Conservation (phyloP, 176 grass and related monocot species). For the Cocos nucifera region DNA sequence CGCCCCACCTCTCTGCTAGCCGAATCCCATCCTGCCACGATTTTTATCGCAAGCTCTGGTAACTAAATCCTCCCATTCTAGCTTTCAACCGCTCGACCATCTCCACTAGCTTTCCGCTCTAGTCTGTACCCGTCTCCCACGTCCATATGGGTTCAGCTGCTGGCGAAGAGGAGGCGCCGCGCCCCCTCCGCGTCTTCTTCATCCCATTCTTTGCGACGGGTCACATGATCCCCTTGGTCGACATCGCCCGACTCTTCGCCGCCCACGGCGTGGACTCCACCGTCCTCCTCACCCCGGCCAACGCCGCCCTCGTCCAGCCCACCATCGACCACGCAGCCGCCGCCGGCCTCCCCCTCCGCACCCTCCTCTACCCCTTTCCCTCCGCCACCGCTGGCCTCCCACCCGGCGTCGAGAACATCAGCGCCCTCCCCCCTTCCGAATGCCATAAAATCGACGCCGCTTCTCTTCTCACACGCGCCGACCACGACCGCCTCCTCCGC, state of each 20-base stretch:
- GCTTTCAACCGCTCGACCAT: no score
- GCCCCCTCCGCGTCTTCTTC: not conserved
- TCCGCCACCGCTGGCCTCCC: not conserved
- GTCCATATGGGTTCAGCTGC: no score
- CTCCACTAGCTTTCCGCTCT: no score
- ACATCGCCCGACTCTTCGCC: slow-evolving; percentile 6
- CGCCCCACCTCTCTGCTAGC: no score
- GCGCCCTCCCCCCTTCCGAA: no score
- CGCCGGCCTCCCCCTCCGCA: no score
- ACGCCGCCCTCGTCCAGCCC: not conserved
- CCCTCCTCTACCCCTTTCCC: not conserved
- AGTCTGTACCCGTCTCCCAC: no score
- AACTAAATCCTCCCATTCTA: no score
- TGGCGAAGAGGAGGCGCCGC: not conserved
- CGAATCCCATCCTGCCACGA: no score
- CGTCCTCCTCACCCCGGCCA: not conserved
- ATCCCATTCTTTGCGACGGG: not conserved
- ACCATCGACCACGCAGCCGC: not conserved
- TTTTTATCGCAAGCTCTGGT: no score
- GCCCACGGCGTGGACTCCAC: not conserved
- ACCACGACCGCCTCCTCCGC: not conserved
- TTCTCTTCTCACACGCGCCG: no score
- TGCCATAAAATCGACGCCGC: no score
- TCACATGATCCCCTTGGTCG: not conserved
- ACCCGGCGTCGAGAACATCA: not conserved